Percentiles rank a stretch among this genome's conserved stretches.
Evolutionary conservation across 805 yeast genomes (phyloP).

Genomic region (Pichia phayaonensis): DNA sequence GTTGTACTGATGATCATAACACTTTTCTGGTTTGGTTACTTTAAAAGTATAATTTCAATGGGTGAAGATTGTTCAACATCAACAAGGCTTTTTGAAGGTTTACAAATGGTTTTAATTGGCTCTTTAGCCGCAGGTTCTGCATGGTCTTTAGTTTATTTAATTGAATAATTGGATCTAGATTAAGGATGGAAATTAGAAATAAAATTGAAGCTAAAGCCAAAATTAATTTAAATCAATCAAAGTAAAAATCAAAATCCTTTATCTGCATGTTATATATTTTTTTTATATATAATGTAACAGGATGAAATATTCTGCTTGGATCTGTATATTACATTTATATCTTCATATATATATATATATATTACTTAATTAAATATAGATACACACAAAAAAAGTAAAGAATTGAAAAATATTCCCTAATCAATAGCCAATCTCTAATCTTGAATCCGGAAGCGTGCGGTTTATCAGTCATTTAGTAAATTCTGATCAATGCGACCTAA

Average conservation of each 20-base stretch:
- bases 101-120: constrained; percentile 91
- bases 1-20: constrained; percentile 80
- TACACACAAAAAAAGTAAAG: background rate
- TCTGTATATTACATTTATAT: background rate
- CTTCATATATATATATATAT: background rate
- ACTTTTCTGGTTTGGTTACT: constrained; percentile 76
- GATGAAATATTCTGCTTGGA: no score
- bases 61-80: constrained; percentile 62
- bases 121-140: constrained; percentile 98
- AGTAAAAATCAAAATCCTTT: background rate
- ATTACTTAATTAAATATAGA: background rate
- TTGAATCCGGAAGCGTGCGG: background rate
- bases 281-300: background rate
- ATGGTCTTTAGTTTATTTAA: constrained; percentile 78
- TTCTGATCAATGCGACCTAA: background rate
- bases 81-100: constrained; percentile 67
- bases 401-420: no score
- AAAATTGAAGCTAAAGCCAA: no score
- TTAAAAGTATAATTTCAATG: constrained; percentile 78
- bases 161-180: constrained; percentile 37
- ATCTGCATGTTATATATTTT: background rate
- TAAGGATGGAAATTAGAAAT: no score
- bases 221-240: no score
- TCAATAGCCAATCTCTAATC: background rate
- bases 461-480: background rate